Percentiles rank a stretch among this genome's conserved stretches.
phyloP scores from a whole-genome alignment of 768 basidiomycete genomes.

The Boletus pseudo-olivaceus region DNA sequence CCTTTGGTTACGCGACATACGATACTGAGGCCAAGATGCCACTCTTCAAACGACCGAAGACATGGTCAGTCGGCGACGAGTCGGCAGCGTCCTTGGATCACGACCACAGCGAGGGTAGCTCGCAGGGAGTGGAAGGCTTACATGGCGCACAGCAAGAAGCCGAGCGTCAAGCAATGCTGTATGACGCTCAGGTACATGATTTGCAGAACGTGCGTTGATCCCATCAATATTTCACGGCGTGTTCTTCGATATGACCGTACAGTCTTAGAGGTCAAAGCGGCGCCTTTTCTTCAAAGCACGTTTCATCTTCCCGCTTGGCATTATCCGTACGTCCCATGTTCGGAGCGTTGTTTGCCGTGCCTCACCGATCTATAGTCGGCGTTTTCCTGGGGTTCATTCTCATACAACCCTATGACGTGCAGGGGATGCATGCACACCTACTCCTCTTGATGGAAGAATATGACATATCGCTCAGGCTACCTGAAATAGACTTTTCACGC shows the following conservation, averaged over 20 bases:
- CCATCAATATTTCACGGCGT: too few species aligned
- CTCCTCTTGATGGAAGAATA: conserved; percentile 66
- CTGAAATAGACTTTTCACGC: conserved; percentile 62
- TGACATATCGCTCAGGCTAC: conserved; percentile 60
- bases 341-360: background rate
- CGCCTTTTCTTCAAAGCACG: conserved; percentile 33
- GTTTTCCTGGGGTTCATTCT: conserved; percentile 59
- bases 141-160: conserved; percentile 20
- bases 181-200: conserved; percentile 27
- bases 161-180: conserved; percentile 22
- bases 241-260: background rate
- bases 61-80: conserved; percentile 20
- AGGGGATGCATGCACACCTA: conserved; percentile 66
- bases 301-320: conserved; percentile 70
- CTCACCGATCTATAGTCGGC: conserved; percentile 48
- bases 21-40: conserved; percentile 25
- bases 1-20: background rate
- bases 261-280: conserved; percentile 12
- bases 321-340: conserved; percentile 45
- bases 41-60: conserved; percentile 32
- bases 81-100: conserved; percentile 12
- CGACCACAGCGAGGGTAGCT: conserved; percentile 5
- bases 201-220: conserved; percentile 15
- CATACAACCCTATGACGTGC: conserved; percentile 63
- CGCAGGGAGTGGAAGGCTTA: conserved; percentile 1